Percentiles rank a stretch among this genome's conserved stretches.
phyloP scores from a whole-genome alignment of 306 rosid genomes.

The Acmispon strigosus region DNA sequence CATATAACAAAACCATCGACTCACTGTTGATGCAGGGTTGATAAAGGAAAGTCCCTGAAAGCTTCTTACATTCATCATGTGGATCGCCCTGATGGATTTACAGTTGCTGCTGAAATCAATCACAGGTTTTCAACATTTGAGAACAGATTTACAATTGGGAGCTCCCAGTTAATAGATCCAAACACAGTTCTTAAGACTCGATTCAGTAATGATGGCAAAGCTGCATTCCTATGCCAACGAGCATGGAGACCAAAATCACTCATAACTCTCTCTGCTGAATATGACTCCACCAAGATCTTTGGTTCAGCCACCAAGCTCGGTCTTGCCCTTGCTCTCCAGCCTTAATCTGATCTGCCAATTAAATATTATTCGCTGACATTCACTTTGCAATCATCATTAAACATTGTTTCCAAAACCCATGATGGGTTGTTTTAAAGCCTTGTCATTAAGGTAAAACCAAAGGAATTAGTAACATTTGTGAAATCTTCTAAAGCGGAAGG shows the following conservation, averaged over 20 bases:
- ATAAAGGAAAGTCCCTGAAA: constrained; percentile 68
- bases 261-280: constrained; percentile 68
- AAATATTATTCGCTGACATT: not conserved
- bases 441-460: constrained; percentile 28
- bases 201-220: constrained; percentile 67
- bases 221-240: constrained; percentile 66
- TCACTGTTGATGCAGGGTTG: constrained; percentile 51
- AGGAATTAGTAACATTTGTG: constrained; percentile 27
- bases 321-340: constrained; percentile 80
- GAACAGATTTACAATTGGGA: constrained; percentile 74
- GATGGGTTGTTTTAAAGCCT: constrained; percentile 27
- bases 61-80: constrained; percentile 79
- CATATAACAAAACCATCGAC: not conserved
- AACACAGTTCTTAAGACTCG: constrained; percentile 59
- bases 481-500: constrained; percentile 28
- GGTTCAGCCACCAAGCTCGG: constrained; percentile 65
- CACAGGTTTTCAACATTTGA: constrained; percentile 57
- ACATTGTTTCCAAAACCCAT: too few species aligned
- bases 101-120: constrained; percentile 77
- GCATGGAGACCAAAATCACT: constrained; percentile 94
- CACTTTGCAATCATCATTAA: constrained; percentile 17
- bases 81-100: constrained; percentile 46
- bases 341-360: constrained; percentile 37
- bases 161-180: constrained; percentile 57
- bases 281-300: constrained; percentile 52